phyloP scores from a whole-genome alignment of 345 rosid species.

The Pistacia vera region DNA sequence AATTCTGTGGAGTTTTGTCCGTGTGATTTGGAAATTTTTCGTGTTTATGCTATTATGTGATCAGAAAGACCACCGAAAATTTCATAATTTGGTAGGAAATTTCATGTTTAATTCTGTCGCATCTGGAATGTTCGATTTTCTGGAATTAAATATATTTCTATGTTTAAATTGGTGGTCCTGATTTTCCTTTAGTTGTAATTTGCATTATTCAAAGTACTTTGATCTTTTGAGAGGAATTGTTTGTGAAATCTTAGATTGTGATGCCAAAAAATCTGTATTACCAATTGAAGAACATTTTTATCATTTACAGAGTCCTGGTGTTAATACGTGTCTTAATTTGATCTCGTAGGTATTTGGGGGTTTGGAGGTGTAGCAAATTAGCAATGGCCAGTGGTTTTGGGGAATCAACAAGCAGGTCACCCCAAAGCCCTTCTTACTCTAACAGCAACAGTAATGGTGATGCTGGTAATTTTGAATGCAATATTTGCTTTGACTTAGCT shows the following conservation, averaged over 20 bases:
- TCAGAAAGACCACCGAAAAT: background rate
- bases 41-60: background rate
- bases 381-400: constrained; percentile 65
- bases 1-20: background rate
- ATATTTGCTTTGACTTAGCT: constrained; percentile 97
- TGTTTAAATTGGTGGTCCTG: background rate
- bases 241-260: background rate
- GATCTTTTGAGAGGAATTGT: background rate
- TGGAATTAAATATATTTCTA: background rate
- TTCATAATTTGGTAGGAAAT: background rate
- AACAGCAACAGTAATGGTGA: constrained; percentile 59
- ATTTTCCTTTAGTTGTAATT: background rate
- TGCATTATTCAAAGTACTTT: background rate
- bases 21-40: background rate
- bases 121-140: background rate
- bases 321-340: constrained; percentile 17
- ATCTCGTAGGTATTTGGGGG: constrained; percentile 27
- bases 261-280: background rate
- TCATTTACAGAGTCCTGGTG: background rate
- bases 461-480: constrained; percentile 90
- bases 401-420: constrained; percentile 62
- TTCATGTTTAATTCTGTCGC: background rate
- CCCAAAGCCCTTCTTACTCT: constrained; percentile 65
- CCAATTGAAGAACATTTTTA: background rate
- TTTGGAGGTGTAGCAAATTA: constrained; percentile 34